These are phyloP conservation scores for Aspergillus puulaauensis DNA, from an alignment of 2,329 filamentous ascomycete species.

Conservation along the genomic window DNA sequence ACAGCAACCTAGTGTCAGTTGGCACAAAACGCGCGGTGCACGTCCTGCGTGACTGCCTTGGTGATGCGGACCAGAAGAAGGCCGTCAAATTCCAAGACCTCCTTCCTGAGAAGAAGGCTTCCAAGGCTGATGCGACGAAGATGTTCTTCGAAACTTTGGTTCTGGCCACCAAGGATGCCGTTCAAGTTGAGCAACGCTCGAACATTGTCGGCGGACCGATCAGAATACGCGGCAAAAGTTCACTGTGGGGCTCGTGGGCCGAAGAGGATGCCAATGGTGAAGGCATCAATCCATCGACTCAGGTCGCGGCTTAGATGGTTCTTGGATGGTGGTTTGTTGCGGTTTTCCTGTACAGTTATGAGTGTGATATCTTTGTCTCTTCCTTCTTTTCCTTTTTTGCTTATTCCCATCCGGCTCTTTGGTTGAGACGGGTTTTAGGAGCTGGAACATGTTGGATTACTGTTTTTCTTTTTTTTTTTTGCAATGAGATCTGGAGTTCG, in stretches of 20 bases:
- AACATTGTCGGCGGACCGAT: slow-evolving; percentile 74
- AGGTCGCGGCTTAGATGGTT: slow-evolving; percentile 21
- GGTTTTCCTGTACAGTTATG: slow-evolving; percentile 13
- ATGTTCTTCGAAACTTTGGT: slow-evolving; percentile 99
- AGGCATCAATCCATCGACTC: slow-evolving; percentile 35
- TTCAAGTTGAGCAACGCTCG: slow-evolving; percentile 87
- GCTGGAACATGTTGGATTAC: slow-evolving; percentile 5
- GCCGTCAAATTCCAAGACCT: slow-evolving; percentile 88
- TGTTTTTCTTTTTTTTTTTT: background rate
- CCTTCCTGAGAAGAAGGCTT: slow-evolving; percentile 76
- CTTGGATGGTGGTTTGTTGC: background rate
- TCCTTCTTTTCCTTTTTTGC: background rate
- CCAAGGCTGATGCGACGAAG: slow-evolving; percentile 89
- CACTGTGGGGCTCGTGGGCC: slow-evolving; percentile 96
- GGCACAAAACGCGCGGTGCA: slow-evolving; percentile 96
- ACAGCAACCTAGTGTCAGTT: slow-evolving; percentile 81
- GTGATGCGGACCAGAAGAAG: slow-evolving; percentile 71
- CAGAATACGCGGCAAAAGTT: slow-evolving; percentile 82
- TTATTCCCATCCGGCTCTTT: background rate
- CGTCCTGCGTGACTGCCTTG: slow-evolving; percentile 84
- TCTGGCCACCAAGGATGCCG: slow-evolving; percentile 93
- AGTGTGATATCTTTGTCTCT: slow-evolving; percentile 2
- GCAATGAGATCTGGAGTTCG: slow-evolving; percentile 9
- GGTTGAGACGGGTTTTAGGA: slow-evolving; percentile 1
- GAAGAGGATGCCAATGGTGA: slow-evolving; percentile 61